A percentile compares a stretch with the other conserved stretches of the same genome.
These are phyloP conservation scores for Ochromonas danica DNA, from an alignment of 108 stramenopile species.

Conservation along the genomic window DNA sequence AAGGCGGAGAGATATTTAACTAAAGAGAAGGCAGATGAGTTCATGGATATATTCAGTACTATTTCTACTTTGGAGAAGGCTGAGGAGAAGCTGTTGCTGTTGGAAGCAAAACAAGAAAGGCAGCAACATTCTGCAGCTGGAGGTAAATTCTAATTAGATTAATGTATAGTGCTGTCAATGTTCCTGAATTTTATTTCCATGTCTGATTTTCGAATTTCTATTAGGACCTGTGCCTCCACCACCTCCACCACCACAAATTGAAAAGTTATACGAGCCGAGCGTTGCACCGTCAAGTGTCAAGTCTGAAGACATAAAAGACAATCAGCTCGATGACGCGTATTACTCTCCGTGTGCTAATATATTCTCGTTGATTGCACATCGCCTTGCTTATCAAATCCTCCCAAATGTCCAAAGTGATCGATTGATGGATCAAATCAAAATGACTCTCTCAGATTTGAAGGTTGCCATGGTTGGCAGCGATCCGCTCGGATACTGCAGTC, in stretches of 20 bases:
- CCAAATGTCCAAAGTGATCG: neutral
- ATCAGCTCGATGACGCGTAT: conserved; percentile 5
- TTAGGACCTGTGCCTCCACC: neutral
- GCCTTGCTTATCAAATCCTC: neutral
- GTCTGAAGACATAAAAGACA: neutral
- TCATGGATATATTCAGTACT: too few species aligned
- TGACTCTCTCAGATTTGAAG: neutral
- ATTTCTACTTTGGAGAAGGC: too few species aligned
- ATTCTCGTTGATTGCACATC: conserved; percentile 5
- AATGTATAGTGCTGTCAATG: too few species aligned
- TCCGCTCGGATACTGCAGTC: neutral
- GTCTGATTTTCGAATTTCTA: neutral
- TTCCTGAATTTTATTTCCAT: too few species aligned
- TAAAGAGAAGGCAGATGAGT: too few species aligned
- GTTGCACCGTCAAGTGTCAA: neutral
- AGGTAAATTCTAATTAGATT: too few species aligned
- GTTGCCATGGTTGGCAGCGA: neutral
- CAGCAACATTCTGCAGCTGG: too few species aligned
- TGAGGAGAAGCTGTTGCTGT: too few species aligned
- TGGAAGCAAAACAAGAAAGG: too few species aligned
- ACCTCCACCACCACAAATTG: neutral
- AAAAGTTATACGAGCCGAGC: neutral
- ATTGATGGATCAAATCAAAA: neutral
- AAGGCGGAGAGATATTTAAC: too few species aligned
- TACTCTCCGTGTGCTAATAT: neutral